Percentiles rank a stretch among this genome's conserved stretches.
phyloP scores from a whole-genome alignment of 257 asterid genomes.

The Solanum gandarillasii region DNA sequence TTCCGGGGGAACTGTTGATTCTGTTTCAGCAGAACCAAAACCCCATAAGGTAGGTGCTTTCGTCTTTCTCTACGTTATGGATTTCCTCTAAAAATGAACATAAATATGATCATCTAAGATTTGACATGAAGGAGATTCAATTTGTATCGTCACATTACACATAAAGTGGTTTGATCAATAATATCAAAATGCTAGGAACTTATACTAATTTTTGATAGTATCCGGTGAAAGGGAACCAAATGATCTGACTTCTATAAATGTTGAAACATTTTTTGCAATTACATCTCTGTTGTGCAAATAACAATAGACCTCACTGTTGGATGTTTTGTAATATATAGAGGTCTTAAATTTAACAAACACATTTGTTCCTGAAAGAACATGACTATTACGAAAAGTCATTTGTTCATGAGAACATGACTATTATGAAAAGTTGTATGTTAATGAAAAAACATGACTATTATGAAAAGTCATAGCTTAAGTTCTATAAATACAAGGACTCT shows the following conservation, averaged over 20 bases:
- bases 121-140: neutral
- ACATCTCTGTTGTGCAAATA: neutral
- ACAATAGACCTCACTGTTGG: neutral
- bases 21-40: slow-evolving; percentile 57
- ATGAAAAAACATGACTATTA: neutral
- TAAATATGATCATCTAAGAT: neutral
- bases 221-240: neutral
- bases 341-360: neutral
- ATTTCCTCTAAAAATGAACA: neutral
- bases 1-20: slow-evolving; percentile 34
- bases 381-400: neutral
- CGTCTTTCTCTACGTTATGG: neutral
- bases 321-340: no score
- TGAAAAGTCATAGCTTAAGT: neutral
- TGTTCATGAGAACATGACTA: neutral
- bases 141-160: neutral
- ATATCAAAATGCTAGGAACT: neutral
- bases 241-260: neutral
- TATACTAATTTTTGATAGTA: neutral
- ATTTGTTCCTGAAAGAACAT: neutral
- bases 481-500: neutral
- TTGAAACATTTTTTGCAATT: neutral
- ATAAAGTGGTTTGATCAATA: neutral
- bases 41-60: slow-evolving; percentile 40
- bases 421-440: neutral